A percentile compares a stretch with the other conserved stretches of the same genome.
phyloP scores from a whole-genome alignment of 176 grass and related monocot species.

The Musa beccarii region DNA sequence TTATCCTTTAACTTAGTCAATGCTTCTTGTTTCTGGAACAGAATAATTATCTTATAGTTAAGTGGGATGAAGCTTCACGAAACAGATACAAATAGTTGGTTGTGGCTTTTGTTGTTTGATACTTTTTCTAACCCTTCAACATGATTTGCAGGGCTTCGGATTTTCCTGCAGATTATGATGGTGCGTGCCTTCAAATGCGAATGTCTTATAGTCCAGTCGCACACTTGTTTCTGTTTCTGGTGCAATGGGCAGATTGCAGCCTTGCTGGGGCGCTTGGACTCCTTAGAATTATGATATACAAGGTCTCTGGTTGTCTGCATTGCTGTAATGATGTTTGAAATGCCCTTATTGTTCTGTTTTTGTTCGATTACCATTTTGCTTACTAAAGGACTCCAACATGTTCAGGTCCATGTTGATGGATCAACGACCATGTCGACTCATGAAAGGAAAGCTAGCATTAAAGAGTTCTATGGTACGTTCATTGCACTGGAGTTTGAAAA shows the following conservation, averaged over 20 bases:
- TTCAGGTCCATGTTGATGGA: conserved; percentile 82
- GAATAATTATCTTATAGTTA: background rate
- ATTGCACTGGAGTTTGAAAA: background rate
- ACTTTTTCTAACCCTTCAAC: conserved; percentile 15
- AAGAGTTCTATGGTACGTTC: conserved; percentile 73
- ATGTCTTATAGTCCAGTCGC: conserved; percentile 85
- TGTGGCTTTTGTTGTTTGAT: background rate
- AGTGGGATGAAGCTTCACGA: background rate
- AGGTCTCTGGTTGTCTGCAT: conserved; percentile 25
- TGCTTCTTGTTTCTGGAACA: background rate
- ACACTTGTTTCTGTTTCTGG: conserved; percentile 82
- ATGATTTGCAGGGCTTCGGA: conserved; percentile 54
- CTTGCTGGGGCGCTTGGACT: conserved; percentile 85
- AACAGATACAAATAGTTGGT: background rate
- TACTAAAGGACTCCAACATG: conserved; percentile 1
- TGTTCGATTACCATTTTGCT: conserved; percentile 11
- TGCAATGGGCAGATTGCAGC: conserved; percentile 83
- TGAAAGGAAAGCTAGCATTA: conserved; percentile 87
- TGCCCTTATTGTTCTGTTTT: background rate
- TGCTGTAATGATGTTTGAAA: background rate
- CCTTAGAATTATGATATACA: conserved; percentile 76
- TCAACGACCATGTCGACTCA: conserved; percentile 87
- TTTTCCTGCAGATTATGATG: conserved; percentile 83
- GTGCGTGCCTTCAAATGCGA: conserved; percentile 80
- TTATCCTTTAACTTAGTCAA: too few relatives aligned